Conservation (phyloP, 352 stramenopile species). For the Phytophthora crassamura region DNA sequence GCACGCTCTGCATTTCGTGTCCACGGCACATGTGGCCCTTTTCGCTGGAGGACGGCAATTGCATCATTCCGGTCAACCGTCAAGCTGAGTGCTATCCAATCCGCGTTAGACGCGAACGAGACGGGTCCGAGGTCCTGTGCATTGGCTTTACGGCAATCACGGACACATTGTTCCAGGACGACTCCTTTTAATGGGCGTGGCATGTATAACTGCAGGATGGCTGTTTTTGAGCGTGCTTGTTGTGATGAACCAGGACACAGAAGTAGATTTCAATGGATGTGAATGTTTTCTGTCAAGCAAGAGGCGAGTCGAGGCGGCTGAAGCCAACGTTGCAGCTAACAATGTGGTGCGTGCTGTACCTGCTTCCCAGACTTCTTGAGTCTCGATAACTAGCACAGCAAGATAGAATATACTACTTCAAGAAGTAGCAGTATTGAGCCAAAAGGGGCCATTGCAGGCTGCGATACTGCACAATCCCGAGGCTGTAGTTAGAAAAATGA, state of each 20-base stretch:
- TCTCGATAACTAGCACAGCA: too few relatives aligned
- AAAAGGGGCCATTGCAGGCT: too few relatives aligned
- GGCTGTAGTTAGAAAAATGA: not conserved
- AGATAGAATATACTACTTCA: too few relatives aligned
- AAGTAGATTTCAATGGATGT: conserved; percentile 5
- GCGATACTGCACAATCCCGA: too few relatives aligned
- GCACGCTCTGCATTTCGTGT: conserved; percentile 72
- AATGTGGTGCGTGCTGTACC: too few relatives aligned
- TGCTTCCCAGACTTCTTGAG: too few relatives aligned
- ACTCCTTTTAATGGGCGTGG: conserved; percentile 64
- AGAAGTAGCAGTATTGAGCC: too few relatives aligned
- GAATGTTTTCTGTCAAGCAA: not conserved
- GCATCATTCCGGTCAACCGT: conserved; percentile 55
- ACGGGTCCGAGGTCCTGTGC: conserved; percentile 65
- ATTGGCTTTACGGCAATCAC: conserved; percentile 71
- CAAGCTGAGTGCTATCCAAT: conserved; percentile 74
- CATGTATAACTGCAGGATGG: conserved; percentile 6
- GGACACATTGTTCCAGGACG: conserved; percentile 67
- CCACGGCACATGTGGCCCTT: conserved; percentile 87
- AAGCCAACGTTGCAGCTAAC: too few relatives aligned
- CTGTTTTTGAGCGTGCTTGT: conserved; percentile 14
- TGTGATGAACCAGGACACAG: conserved; percentile 6
- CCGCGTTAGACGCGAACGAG: conserved; percentile 45
- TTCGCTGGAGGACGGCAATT: conserved; percentile 78
- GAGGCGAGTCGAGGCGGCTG: too few relatives aligned